A percentile compares a stretch with the other conserved stretches of the same genome.
Evolutionary conservation across 768 basidiomycete species (phyloP).

Genomic region (Infundibulicybe gibba): DNA sequence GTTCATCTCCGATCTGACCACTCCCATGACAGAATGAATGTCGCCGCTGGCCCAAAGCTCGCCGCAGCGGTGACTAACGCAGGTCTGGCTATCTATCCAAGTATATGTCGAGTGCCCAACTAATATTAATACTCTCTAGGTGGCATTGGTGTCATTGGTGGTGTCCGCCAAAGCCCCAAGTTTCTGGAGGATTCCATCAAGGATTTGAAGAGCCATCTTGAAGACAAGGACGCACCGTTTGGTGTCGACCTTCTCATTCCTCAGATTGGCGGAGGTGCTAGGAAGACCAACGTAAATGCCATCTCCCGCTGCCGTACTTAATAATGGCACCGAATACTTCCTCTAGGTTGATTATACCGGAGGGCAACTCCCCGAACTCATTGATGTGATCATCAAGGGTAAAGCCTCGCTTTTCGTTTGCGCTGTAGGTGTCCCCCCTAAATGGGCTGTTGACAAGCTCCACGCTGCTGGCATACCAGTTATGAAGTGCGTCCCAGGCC

Average conservation of each 20-base stretch:
- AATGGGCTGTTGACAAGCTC: slow-evolving; percentile 75
- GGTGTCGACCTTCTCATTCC: slow-evolving; percentile 85
- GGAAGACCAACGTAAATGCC: slow-evolving; percentile 67
- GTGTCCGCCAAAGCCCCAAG: slow-evolving; percentile 68
- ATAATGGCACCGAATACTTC: neutral
- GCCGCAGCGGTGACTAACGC: slow-evolving; percentile 93
- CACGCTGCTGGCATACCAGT: slow-evolving; percentile 76
- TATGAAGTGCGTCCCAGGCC: slow-evolving; percentile 65
- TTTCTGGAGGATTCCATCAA: slow-evolving; percentile 64
- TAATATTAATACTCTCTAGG: slow-evolving; percentile 26
- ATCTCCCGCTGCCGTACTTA: slow-evolving; percentile 4
- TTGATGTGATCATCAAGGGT: slow-evolving; percentile 73
- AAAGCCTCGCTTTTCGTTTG: slow-evolving; percentile 79
- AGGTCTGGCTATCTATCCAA: slow-evolving; percentile 28
- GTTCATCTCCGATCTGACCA: neutral
- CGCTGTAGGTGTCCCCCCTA: slow-evolving; percentile 83
- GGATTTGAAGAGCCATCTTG: slow-evolving; percentile 71
- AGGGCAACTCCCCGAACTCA: slow-evolving; percentile 72
- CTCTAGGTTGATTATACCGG: slow-evolving; percentile 66
- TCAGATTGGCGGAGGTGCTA: slow-evolving; percentile 74
- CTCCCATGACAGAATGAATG: slow-evolving; percentile 67
- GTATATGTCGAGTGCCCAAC: neutral
- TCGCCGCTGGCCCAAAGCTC: slow-evolving; percentile 80
- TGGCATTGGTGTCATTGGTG: slow-evolving; percentile 88
- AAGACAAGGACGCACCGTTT: slow-evolving; percentile 73